Percentiles rank a stretch among this genome's conserved stretches.
phyloP scores from a whole-genome alignment of 768 basidiomycete genomes.

The Amanita rubescens region DNA sequence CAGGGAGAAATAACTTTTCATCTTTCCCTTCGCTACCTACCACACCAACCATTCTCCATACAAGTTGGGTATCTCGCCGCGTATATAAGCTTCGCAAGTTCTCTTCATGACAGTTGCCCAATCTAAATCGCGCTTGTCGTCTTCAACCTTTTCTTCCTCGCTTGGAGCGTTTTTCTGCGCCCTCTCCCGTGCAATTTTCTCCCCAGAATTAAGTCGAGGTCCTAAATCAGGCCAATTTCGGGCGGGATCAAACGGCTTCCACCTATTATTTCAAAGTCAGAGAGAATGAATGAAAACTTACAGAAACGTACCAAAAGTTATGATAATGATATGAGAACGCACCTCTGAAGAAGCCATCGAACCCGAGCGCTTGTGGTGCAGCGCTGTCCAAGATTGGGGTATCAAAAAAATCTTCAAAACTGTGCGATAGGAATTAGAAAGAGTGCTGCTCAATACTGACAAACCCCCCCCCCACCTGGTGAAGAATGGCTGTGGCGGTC shows the following conservation, averaged over 20 bases:
- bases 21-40: constrained; percentile 19
- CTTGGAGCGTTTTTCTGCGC: constrained; percentile 17
- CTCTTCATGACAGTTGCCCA: constrained; percentile 96
- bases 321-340: constrained; percentile 97
- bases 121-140: constrained; percentile 75
- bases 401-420: constrained; percentile 86
- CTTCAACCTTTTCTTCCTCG: constrained; percentile 38
- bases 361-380: constrained; percentile 81
- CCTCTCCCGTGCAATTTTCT: constrained; percentile 53
- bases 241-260: constrained; percentile 88
- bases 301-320: constrained; percentile 67
- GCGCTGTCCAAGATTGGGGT: constrained; percentile 68
- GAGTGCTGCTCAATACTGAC: background rate
- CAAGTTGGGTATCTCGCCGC: constrained; percentile 91
- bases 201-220: constrained; percentile 65
- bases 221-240: constrained; percentile 98
- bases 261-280: constrained; percentile 48
- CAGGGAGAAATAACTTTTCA: background rate
- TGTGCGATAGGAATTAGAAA: constrained; percentile 8
- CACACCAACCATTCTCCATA: constrained; percentile 78
- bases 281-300: background rate
- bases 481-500: constrained; percentile 94
- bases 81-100: constrained; percentile 88
- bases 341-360: constrained; percentile 94
- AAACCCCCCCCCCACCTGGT: constrained; percentile 47